These are phyloP conservation scores for Mucor plumbeus DNA, from an alignment of 371 early-diverging fungal species.

Conservation along the genomic window DNA sequence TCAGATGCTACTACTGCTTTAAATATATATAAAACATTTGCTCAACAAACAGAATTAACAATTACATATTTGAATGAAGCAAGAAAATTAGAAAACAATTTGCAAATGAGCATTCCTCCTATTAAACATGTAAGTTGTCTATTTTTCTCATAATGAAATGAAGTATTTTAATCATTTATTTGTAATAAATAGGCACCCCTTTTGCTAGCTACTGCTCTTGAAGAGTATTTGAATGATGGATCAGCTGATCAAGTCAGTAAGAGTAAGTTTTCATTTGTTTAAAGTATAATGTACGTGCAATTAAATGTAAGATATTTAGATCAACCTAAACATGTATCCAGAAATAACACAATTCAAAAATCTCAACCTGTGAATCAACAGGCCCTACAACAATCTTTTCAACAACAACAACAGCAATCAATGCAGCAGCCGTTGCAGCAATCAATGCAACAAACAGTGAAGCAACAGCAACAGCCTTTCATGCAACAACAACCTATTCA, in stretches of 20 bases:
- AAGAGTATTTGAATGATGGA: slow-evolving; percentile 80
- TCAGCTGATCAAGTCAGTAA: not conserved
- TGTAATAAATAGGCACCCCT: slow-evolving; percentile 70
- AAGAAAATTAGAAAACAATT: slow-evolving; percentile 66
- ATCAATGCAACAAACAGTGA: not conserved
- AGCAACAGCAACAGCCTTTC: not conserved
- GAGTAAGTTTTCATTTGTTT: not conserved
- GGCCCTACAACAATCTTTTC: not conserved
- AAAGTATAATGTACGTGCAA: not conserved
- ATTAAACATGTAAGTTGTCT: slow-evolving; percentile 74
- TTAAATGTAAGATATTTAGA: not conserved
- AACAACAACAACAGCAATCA: not conserved
- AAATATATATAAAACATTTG: slow-evolving; percentile 87
- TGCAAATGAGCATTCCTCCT: slow-evolving; percentile 80
- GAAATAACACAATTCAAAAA: slow-evolving; percentile 2
- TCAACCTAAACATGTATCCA: not conserved
- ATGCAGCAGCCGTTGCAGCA: not conserved
- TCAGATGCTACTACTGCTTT: slow-evolving; percentile 76
- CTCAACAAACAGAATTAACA: slow-evolving; percentile 77
- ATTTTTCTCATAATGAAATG: not conserved
- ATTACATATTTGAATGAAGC: slow-evolving; percentile 84
- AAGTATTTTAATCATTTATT: not conserved
- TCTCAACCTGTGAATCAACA: not conserved
- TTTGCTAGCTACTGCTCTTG: slow-evolving; percentile 81
- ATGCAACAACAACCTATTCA: slow-evolving; percentile 8